Percentiles rank a stretch among this genome's conserved stretches.
Conservation (phyloP, 441 rosid genomes). For the Erysimum cheiri region DNA sequence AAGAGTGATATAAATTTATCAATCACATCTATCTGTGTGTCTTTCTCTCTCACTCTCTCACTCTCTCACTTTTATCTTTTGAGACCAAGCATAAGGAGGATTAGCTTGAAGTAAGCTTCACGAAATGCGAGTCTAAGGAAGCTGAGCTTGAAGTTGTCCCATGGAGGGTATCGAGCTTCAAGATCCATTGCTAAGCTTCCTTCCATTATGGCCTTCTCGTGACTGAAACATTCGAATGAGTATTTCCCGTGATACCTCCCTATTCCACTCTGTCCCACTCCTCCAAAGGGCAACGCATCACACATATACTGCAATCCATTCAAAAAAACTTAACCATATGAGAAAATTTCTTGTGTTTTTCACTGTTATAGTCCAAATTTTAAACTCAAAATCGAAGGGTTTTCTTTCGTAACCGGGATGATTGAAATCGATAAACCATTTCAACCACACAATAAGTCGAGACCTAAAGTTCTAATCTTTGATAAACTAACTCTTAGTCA, state of each 20-base stretch:
- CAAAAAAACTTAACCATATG: background rate
- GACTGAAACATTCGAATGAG: slow-evolving; percentile 95
- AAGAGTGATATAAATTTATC: background rate
- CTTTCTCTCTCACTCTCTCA: background rate
- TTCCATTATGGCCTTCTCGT: slow-evolving; percentile 73
- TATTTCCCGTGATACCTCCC: slow-evolving; percentile 95
- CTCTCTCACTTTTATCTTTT: slow-evolving; percentile 24
- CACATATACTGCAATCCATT: slow-evolving; percentile 62
- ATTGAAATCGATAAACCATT: background rate
- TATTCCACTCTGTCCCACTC: slow-evolving; percentile 80
- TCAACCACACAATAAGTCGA: background rate
- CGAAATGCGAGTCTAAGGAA: slow-evolving; percentile 63
- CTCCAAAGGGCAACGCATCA: slow-evolving; percentile 85
- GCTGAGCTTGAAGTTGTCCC: slow-evolving; percentile 69
- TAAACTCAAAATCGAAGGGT: background rate
- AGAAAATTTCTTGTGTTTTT: background rate
- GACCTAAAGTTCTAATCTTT: background rate
- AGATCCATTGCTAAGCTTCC: slow-evolving; percentile 65
- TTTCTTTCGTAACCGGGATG: too few relatives aligned
- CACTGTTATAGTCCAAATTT: background rate
- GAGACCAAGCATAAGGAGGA: slow-evolving; percentile 64
- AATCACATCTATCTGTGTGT: background rate
- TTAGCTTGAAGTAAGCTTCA: slow-evolving; percentile 57
- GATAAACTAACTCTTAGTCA: too few relatives aligned
- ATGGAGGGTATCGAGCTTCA: slow-evolving; percentile 84